Evolutionary conservation across 331 rosid species (phyloP), one percentile per base, ranked within the genome.

Genomic region (Telfairia occidentalis): DNA sequence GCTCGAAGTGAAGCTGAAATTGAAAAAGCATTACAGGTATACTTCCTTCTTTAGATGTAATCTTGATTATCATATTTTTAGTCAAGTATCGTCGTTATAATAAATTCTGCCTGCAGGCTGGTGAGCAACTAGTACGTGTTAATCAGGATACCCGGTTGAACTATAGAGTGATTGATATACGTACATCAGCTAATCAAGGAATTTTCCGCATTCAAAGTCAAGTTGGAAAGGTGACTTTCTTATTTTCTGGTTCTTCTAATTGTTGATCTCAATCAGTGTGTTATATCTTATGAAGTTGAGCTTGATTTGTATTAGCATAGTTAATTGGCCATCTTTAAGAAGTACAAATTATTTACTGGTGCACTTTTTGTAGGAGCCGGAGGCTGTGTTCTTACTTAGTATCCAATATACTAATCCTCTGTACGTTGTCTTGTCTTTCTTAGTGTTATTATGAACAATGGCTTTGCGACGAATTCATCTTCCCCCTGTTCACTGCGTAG

Each of bases 111-210:
- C 57, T 70, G 83, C 85, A 92, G 97, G 96, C 87, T 40, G 99
- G 97, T 43, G 97, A 92, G 37, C 89, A 86, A 55, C 89, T 90
- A 23, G 97, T 90, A 71, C 90, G 96, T 4, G 99, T 95, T 35
- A 90, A 92, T 87, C 99, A 92, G 89, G 99, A 95, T 73, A 95
- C 99, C 1, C 89, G 99, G 2, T 73, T 95, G 82, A 92, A 92
- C 71, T 69, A 71, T 69, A 83, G 99, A 80, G 96, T 92, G 9
- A 81, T 95, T 32, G 99, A 95, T 72, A 2, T 90, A 0, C 87
- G 99, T 37, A 95, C 96, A 18, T 90, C 97, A 1, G 96, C 99
- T 9, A 92, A 95, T 82, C 97, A 89, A 83, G 97, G 81, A 43
- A 95, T 95, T 76, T 92, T 95, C 80, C 88, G 88, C 32, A 86